Conservation (phyloP, 2,329 filamentous ascomycete species). For the Eurotiales sp. region DNA sequence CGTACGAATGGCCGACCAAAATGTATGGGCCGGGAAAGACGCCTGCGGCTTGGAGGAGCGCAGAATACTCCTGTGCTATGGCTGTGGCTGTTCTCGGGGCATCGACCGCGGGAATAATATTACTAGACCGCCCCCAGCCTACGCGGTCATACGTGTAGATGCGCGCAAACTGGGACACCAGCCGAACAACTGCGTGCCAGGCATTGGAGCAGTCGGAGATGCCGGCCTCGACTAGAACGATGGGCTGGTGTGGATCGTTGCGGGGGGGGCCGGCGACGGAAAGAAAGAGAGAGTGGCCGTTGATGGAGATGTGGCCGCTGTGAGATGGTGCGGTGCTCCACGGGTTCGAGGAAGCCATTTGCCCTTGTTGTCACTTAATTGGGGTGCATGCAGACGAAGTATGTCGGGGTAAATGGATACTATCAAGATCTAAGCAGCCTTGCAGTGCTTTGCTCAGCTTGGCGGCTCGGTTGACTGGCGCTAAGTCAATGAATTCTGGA, state of each 20-base stretch:
- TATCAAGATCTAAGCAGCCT: no score
- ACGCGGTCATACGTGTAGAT: conserved; percentile 1
- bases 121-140: not conserved
- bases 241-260: not conserved
- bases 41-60: not conserved
- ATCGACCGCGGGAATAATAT: not conserved
- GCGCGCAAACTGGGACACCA: not conserved
- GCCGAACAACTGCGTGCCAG: not conserved
- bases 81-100: not conserved
- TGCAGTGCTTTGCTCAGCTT: no score
- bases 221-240: not conserved
- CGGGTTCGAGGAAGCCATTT: not conserved
- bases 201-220: not conserved
- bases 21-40: not conserved
- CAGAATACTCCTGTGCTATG: not conserved
- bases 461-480: no score
- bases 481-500: no score
- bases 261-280: not conserved
- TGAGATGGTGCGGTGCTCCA: not conserved
- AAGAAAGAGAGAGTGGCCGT: not conserved
- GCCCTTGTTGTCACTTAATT: no score
- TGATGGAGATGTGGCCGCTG: not conserved
- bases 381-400: no score
- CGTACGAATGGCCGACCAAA: conserved; percentile 4
- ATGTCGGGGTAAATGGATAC: no score